Conservation (phyloP, 176 grass and related monocot species). For the Bolboschoenus planiculmis region DNA sequence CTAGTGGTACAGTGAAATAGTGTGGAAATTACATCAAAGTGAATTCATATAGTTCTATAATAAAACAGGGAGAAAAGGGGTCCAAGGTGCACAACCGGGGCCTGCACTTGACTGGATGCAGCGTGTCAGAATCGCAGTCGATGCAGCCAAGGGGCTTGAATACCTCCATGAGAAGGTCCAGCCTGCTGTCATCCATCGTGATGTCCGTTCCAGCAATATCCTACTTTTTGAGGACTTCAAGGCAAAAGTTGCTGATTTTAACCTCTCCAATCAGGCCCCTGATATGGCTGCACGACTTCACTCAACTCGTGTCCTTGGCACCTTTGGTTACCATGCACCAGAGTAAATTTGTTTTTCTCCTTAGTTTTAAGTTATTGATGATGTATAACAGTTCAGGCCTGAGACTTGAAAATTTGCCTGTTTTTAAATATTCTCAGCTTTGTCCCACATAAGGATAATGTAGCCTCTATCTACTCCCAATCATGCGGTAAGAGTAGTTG, state of each 20-base stretch:
- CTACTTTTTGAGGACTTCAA: conserved; percentile 89
- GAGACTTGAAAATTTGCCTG: not conserved
- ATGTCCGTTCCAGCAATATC: conserved; percentile 84
- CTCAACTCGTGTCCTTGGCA: conserved; percentile 87
- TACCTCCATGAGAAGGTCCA: conserved; percentile 89
- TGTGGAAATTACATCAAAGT: not conserved
- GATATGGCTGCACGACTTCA: conserved; percentile 88
- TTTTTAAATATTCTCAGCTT: not conserved
- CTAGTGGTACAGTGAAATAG: not conserved
- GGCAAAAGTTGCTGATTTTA: conserved; percentile 90
- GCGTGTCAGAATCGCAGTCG: conserved; percentile 65
- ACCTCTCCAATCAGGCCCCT: conserved; percentile 86
- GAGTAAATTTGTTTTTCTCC: conserved; percentile 47
- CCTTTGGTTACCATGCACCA: conserved; percentile 91
- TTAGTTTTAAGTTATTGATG: not conserved
- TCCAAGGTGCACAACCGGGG: conserved; percentile 81
- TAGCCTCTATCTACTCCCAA: not conserved
- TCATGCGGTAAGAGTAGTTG: not conserved
- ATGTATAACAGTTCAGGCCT: not conserved
- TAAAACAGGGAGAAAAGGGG: conserved; percentile 72
- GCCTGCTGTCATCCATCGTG: conserved; percentile 72
- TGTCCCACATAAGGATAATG: not conserved
- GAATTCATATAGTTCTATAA: not conserved
- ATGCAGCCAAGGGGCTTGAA: conserved; percentile 75
- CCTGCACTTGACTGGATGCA: conserved; percentile 90